These are phyloP conservation scores for Mytilinidion resinicola DNA, from an alignment of 495 filamentous ascomycete genomes.

Conservation along the genomic window DNA sequence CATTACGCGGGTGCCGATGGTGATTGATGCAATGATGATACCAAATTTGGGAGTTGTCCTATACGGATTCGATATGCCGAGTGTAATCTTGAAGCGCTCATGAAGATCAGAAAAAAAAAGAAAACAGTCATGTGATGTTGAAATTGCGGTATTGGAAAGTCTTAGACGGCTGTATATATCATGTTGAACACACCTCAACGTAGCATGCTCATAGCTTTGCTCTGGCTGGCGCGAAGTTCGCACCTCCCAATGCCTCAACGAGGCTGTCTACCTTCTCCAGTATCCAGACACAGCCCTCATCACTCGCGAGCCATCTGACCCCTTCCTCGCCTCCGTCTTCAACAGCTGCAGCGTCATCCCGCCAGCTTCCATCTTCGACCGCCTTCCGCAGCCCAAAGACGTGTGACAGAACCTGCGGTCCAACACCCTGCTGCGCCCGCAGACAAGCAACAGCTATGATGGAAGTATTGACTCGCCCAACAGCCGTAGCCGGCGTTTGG, in stretches of 20 bases:
- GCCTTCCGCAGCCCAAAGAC: constrained; percentile 69
- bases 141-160: no score
- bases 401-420: constrained; percentile 70
- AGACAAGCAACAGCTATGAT: constrained; percentile 64
- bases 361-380: constrained; percentile 56
- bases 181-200: no score
- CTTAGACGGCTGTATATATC: no score
- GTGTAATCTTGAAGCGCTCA: no score
- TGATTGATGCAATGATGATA: no score
- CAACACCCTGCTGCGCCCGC: constrained; percentile 68
- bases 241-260: constrained; percentile 55
- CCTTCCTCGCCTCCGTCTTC: constrained; percentile 45
- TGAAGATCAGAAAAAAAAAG: no score
- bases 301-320: constrained; percentile 58
- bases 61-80: no score
- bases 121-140: no score
- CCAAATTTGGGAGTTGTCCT: no score
- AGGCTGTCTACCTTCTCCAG: constrained; percentile 63
- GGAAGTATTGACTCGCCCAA: constrained; percentile 59
- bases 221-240: constrained; percentile 26
- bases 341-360: constrained; percentile 39
- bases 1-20: no score
- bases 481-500: constrained; percentile 39
- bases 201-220: constrained; percentile 16
- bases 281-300: constrained; percentile 69